Evolutionary conservation across 2,329 filamentous ascomycete species (phyloP).

Genomic region (Trichoderma lentiforme): DNA sequence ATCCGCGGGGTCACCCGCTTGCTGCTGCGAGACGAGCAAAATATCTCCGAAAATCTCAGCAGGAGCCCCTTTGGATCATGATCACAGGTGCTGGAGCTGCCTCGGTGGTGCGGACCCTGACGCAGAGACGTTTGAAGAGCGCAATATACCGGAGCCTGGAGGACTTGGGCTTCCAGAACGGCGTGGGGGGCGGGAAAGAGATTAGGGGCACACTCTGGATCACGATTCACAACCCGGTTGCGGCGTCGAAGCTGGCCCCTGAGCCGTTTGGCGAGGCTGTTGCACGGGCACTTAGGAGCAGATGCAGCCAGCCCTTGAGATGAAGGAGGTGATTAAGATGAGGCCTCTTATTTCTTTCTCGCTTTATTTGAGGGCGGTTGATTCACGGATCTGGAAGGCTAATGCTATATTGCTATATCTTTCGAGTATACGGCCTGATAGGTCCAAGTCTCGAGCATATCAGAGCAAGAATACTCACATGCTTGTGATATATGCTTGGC

Average conservation of each 20-base stretch:
- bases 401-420: neutral
- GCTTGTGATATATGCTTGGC: neutral
- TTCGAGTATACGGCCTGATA: neutral
- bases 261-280: constrained; percentile 24
- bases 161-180: constrained; percentile 25
- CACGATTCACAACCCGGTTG: constrained; percentile 21
- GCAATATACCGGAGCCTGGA: constrained; percentile 30
- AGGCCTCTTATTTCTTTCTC: neutral
- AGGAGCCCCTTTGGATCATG: constrained; percentile 35
- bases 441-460: neutral
- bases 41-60: constrained; percentile 27
- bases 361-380: neutral
- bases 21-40: constrained; percentile 25
- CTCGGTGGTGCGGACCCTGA: constrained; percentile 27
- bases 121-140: constrained; percentile 26
- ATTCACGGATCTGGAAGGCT: neutral
- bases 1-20: constrained; percentile 33
- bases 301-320: constrained; percentile 9
- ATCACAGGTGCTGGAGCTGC: constrained; percentile 20
- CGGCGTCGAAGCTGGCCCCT: constrained; percentile 18
- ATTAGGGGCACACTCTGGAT: constrained; percentile 30
- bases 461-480: neutral
- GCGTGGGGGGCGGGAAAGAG: constrained; percentile 16
- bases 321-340: neutral
- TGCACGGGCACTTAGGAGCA: constrained; percentile 20